Evolutionary conservation across 345 rosid species (phyloP), one percentile per base, ranked within the genome.

Genomic region (Passiflora organensis): DNA sequence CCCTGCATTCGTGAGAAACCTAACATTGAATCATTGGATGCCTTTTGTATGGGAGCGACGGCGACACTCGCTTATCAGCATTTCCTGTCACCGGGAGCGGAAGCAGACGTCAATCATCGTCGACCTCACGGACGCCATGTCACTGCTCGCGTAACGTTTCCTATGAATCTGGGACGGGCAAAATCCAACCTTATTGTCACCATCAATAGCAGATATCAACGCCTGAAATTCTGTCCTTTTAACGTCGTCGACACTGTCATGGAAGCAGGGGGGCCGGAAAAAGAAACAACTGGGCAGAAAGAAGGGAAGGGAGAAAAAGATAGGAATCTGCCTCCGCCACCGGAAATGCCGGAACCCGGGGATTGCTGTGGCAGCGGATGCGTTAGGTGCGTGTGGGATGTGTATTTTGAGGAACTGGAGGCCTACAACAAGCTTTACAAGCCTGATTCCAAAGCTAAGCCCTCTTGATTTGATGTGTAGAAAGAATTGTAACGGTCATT

Each of bases 311-410:
- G 3, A 8, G 48, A 51, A 68, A 62, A 38, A 43, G 32, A 47
- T 55, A 59, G 53, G 25, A 24, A 15, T 21, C 46, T 68, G 41
- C 60, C 62, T 1, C 83, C 86, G 2, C 89, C 84, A 19, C 96
- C 95, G 56, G 98, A 91, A 80, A 85, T 82, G 81, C 96, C 98
- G 32, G 86, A 82, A 63, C 82, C 94, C 19, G 93, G 94, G 6
- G 95, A 93, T 74, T 93, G 99, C 23, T 93, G 99, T 45, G 96
- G 96, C 4, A 84, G 93, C 76, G 98, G 96, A 1, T 91, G 98
- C 76, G 86, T 84, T 2, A 64, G 88, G 51, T 91, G 96, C 80
- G 96, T 91, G 14, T 86, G 99, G 99, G 96, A 91, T 72, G 80
- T 91, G 39, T 86, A 91, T 65, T 86, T 82, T 54, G 95, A 91